Conservation (phyloP, 2,329 filamentous ascomycete genomes). For the Zymoseptoria ardabiliae region DNA sequence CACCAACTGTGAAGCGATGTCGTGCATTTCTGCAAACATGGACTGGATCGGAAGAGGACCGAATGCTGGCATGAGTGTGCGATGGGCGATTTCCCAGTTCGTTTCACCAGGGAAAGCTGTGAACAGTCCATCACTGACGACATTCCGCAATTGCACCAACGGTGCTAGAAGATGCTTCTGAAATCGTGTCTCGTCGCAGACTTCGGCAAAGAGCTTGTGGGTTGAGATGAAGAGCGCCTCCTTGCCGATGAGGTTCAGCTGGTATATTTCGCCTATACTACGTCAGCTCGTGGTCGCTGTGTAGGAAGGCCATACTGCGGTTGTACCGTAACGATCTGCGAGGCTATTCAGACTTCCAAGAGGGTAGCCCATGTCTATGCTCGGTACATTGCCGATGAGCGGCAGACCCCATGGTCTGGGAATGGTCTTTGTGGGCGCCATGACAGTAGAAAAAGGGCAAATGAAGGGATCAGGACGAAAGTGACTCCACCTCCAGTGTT, state of each 20-base stretch:
- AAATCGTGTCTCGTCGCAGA: conserved; percentile 43
- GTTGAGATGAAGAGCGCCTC: conserved; percentile 6
- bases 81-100: conserved; percentile 35
- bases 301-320: neutral
- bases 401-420: neutral
- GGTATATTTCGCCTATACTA: conserved; percentile 9
- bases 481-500: neutral
- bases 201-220: conserved; percentile 30
- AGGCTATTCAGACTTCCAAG: neutral
- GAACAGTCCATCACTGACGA: conserved; percentile 39
- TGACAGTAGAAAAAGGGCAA: neutral
- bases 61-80: conserved; percentile 40
- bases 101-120: conserved; percentile 32
- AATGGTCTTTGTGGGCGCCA: neutral
- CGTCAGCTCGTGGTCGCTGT: neutral
- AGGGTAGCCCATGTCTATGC: neutral
- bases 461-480: neutral
- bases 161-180: conserved; percentile 48
- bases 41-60: conserved; percentile 39
- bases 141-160: conserved; percentile 51
- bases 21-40: conserved; percentile 30
- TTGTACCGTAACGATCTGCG: neutral
- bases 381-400: neutral
- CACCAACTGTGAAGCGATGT: conserved; percentile 6
- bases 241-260: conserved; percentile 7